These are phyloP conservation scores for Solanum virginianum DNA, from an alignment of 257 asterid species.

Conservation along the genomic window DNA sequence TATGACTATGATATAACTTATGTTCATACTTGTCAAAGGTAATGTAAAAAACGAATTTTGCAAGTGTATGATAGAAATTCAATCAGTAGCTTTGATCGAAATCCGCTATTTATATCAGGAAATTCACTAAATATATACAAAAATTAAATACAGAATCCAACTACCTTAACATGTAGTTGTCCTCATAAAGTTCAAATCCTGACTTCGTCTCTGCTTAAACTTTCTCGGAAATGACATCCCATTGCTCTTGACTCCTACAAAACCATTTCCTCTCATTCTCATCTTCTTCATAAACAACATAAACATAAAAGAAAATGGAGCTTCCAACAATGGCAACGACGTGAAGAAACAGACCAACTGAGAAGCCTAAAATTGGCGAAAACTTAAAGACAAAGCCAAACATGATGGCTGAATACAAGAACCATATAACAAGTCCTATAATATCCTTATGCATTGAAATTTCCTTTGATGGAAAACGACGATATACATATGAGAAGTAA, in stretches of 20 bases:
- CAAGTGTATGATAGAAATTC: background rate
- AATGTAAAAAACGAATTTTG: background rate
- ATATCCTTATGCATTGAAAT: background rate
- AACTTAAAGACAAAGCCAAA: background rate
- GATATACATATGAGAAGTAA: background rate
- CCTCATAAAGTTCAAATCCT: background rate
- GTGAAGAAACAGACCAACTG: background rate
- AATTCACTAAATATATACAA: background rate
- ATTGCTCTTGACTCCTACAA: background rate
- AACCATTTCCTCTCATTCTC: background rate
- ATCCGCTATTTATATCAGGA: background rate
- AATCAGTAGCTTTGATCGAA: background rate
- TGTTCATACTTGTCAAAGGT: background rate
- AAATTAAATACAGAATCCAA: background rate
- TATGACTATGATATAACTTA: background rate
- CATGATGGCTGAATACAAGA: background rate
- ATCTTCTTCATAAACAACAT: background rate
- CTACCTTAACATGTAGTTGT: background rate
- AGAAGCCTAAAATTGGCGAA: background rate
- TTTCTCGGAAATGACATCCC: background rate
- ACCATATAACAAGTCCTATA: background rate
- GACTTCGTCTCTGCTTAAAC: background rate
- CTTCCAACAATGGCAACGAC: background rate
- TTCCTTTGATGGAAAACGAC: background rate
- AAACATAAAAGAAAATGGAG: background rate